These are phyloP conservation scores for Naegleria lovaniensis DNA, from an alignment of 208 protist genomes.

Conservation along the genomic window DNA sequence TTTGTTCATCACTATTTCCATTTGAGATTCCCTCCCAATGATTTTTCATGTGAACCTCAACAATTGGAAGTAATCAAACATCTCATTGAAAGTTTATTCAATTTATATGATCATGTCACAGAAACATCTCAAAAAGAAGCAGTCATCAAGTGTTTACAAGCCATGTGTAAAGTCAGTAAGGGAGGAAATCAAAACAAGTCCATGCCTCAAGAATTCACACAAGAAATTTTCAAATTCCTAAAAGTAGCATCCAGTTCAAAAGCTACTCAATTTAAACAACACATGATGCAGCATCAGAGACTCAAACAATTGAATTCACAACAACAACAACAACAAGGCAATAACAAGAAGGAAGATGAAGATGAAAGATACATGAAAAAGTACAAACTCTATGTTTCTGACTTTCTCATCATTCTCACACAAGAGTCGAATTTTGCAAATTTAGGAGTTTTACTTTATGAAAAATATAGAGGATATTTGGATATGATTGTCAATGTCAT, in stretches of 20 bases:
- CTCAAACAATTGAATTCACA: neutral
- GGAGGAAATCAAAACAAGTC: neutral
- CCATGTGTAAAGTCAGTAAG: neutral
- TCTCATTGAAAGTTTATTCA: neutral
- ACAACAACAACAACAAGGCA: neutral
- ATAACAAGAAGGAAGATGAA: neutral
- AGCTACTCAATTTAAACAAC: neutral
- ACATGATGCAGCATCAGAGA: neutral
- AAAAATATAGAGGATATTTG: neutral
- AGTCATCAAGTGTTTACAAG: neutral
- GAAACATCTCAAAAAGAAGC: neutral
- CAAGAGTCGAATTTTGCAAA: slow-evolving; percentile 6
- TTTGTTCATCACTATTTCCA: neutral
- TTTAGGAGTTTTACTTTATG: neutral
- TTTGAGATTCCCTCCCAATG: neutral
- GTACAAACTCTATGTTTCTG: neutral
- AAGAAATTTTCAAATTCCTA: neutral
- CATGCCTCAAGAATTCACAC: neutral
- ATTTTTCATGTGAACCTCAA: neutral
- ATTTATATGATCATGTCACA: neutral
- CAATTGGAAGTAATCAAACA: neutral
- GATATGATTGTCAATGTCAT: slow-evolving; percentile 8
- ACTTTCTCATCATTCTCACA: neutral
- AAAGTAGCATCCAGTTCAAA: neutral
- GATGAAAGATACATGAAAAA: neutral